Base-by-base conservation (phyloP, 2,329 filamentous ascomycete genomes). In the Harringtonia lauricola region DNA sequence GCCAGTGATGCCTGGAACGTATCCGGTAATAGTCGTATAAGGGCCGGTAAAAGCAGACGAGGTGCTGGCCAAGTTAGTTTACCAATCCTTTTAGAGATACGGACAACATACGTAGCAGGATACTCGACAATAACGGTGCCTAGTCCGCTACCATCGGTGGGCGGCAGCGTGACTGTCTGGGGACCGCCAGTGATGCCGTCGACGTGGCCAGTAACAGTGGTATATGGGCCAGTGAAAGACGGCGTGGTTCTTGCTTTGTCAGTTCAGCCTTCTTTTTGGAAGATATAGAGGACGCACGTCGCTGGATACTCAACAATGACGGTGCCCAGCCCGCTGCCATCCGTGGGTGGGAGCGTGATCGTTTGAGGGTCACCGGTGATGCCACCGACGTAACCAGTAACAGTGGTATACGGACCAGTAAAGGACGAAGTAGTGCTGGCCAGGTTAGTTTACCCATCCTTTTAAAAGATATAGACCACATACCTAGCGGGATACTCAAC, bases 31-130 rank as follows among this genome's bases (percentile, higher is more conserved):
- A 1, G 46, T 48, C 1, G 43, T 43, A 13, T 29, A 48, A 2
- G 46, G 46, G 1, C 46, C 46, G 2, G 46, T 45, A 21, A 47
- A 47, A n/a, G n/a, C n/a, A n/a, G n/a, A n/a, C n/a, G n/a, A n/a
- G n/a, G n/a, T n/a, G n/a, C n/a, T n/a, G n/a, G n/a, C n/a, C n/a
- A n/a, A n/a, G n/a, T n/a, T n/a, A n/a, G n/a, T n/a, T n/a, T n/a
- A n/a, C n/a, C n/a, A n/a, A n/a, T n/a, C n/a, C n/a, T n/a, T n/a
- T n/a, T n/a, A n/a, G n/a, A n/a, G 34, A 17, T 8, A 2, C 14
- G 8, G 4, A 8, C 19, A 18, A 15, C 18, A 24, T 26, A 17
- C 18, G 6, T 34, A 15, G 33, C 21, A 17, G 38, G 33, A 3
- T 26, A 6, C 30, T 42, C 29, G 3, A 46, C 36, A 14, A 46